Evolutionary conservation across 805 yeast genomes (phyloP).

Genomic region (Starmerella cellae): DNA sequence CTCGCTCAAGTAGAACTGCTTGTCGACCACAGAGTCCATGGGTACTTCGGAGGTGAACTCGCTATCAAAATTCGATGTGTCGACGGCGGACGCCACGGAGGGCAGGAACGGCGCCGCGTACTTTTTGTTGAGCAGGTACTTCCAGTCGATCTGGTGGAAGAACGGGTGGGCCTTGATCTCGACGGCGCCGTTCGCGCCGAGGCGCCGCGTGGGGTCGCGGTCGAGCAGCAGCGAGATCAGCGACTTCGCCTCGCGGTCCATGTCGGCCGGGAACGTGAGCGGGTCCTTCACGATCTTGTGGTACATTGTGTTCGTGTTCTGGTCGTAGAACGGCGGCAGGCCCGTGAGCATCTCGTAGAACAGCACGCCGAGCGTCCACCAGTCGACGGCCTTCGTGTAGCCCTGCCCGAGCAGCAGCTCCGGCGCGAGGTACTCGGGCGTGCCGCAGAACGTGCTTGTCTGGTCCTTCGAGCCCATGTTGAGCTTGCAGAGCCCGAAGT

Average conservation of each 20-base stretch:
- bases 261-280: conserved; percentile 71
- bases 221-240: conserved; percentile 59
- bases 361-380: conserved; percentile 96
- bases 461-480: conserved; percentile 85
- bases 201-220: conserved; percentile 71
- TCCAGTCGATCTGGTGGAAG: conserved; percentile 84
- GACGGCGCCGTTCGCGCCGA: conserved; percentile 67
- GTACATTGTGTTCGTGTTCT: conserved; percentile 85
- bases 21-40: conserved; percentile 89
- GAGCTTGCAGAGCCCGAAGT: conserved; percentile 89
- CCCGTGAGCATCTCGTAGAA: conserved; percentile 95
- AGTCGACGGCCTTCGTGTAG: conserved; percentile 88
- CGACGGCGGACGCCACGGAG: conserved; percentile 67
- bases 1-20: conserved; percentile 59
- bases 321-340: conserved; percentile 93
- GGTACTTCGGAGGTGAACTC: conserved; percentile 84
- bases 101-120: conserved; percentile 96
- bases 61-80: conserved; percentile 85
- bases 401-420: conserved; percentile 85
- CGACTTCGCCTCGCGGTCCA: conserved; percentile 77
- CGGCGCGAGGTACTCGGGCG: conserved; percentile 95
- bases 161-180: conserved; percentile 77
- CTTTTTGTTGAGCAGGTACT: conserved; percentile 63
- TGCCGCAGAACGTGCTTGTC: conserved; percentile 87
- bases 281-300: conserved; percentile 84